Base-by-base conservation (phyloP, 163 green algal genomes). In the Coccomyxa subellipsoidea region DNA sequence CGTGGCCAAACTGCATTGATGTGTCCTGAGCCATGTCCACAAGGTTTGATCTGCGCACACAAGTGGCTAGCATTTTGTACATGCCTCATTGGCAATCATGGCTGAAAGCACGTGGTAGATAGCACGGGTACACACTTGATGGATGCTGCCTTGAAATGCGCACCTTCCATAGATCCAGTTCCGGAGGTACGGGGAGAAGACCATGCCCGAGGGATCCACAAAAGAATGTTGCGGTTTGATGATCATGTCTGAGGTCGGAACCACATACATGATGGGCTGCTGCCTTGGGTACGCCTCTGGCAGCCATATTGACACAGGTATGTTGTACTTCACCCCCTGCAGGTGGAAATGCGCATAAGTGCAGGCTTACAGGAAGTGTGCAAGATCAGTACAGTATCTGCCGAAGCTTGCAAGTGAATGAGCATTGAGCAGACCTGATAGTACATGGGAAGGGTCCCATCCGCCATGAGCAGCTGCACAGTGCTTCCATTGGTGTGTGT, bases 361-460 rank as follows among this genome's bases (percentile, higher is more conserved):
- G 27, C 71, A 78, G 27, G 29, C n/a, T 35, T 31, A 23, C n/a
- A 35, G 21, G 69, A 38, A 23, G 9, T 12, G 69, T 76, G n/a
- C n/a, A n/a, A n/a, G n/a, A n/a, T n/a, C n/a, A n/a, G n/a, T n/a
- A n/a, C n/a, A n/a, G n/a, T n/a, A n/a, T n/a, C n/a, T n/a, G n/a
- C n/a, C n/a, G n/a, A n/a, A n/a, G n/a, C n/a, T n/a, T n/a, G n/a
- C n/a, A n/a, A n/a, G n/a, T n/a, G n/a, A n/a, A n/a, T n/a, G n/a
- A n/a, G 10, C 21, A 9, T 38, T 76, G 2, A 76, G 32, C 7
- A 27, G 40, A 91, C 90, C 87, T 92, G 88, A 84, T 95, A 96
- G 80, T 94, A 94, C 78, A 98, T 97, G 21, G 95, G 95, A 7
- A 98, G 85, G 2, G 95, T 98, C 35, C 95, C 95, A 54, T 96